A percentile compares a stretch with the other conserved stretches of the same genome.
These are phyloP conservation scores for Trichoderma reesei DNA, from an alignment of 495 filamentous ascomycete species.

Conservation along the genomic window DNA sequence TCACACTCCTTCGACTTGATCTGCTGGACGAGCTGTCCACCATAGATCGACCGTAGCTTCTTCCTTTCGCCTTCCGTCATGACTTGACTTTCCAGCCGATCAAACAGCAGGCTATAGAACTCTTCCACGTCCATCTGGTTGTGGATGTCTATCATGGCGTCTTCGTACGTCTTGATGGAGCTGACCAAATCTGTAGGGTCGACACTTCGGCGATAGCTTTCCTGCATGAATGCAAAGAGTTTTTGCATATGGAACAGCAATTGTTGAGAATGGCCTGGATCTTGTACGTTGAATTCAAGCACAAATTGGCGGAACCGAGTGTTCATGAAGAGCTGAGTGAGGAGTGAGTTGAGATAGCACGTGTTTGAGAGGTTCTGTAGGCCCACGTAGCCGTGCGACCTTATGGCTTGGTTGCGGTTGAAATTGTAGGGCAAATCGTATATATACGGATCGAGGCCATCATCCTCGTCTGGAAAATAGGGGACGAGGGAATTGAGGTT, in stretches of 20 bases:
- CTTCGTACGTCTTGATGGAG: constrained; percentile 74
- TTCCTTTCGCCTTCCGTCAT: constrained; percentile 55
- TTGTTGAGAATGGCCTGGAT: constrained; percentile 47
- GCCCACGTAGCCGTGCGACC: constrained; percentile 70
- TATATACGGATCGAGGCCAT: constrained; percentile 25
- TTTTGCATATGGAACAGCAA: constrained; percentile 68
- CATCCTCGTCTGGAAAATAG: constrained; percentile 24
- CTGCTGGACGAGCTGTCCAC: constrained; percentile 86
- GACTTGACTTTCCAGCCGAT: constrained; percentile 83
- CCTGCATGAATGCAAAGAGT: constrained; percentile 80
- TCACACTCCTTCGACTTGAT: constrained; percentile 89
- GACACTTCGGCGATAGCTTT: constrained; percentile 58
- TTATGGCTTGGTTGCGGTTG: constrained; percentile 57
- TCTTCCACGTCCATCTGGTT: constrained; percentile 98
- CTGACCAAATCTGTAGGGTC: constrained; percentile 65
- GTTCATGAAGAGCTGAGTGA: constrained; percentile 98
- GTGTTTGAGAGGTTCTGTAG: constrained; percentile 88
- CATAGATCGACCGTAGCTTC: constrained; percentile 74
- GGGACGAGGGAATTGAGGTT: constrained; percentile 42
- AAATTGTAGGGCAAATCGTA: constrained; percentile 50
- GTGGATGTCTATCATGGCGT: constrained; percentile 72
- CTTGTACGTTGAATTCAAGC: constrained; percentile 46
- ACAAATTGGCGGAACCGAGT: constrained; percentile 79
- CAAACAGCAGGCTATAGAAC: constrained; percentile 90
- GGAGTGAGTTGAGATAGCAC: constrained; percentile 92